Evolutionary conservation across 441 rosid species (phyloP), one percentile per base, ranked within the genome.

Genomic region (Populus hybrid): DNA sequence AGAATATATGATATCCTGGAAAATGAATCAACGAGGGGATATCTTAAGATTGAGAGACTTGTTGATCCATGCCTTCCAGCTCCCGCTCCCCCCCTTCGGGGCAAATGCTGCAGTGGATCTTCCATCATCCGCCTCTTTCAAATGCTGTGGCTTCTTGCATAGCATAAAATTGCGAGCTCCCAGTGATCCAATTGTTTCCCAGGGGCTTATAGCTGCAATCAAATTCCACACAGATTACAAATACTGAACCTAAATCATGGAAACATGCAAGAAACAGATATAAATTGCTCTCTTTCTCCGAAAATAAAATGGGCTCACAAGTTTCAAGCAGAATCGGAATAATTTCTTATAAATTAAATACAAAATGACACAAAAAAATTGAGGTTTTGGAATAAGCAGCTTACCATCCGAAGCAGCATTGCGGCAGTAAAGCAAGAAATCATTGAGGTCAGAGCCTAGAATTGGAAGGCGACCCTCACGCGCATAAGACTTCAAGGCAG

Each of bases 401-500:
- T 81, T 80, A 94, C 97, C 94, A 67, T 85, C 93, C 28, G 92
- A 85, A 64, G 91, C 89, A 61, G 85, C 87, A 81, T 82, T 80
- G 65, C 94, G 87, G 79, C 93, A 90, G 68, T 96, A 94, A 35
- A 96, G 97, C 78, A 86, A 74, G 85, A 96, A 96, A 59, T 87
- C 87, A 30, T 91, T 87, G 61, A 90, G 88, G 81, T 94, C 85
- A 18, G 97, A 88, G n/a, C 98, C 94, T 32, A 96, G 91, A 72
- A 90, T 80, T 0, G 99, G 99, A 16, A 94, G 94, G 18, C 99
- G 88, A 73, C 99, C 98, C 79, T 94, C 98, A 16, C 98, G 94
- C 24, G 98, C 97, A 78, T 96, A 96, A 30, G 82, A 77, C 77
- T 93, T 96, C 82, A 96, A 85, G n/a, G 92, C 93, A 30, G 96